Percentiles rank a stretch among this genome's conserved stretches.
Evolutionary conservation across 805 yeast species (phyloP).

Genomic region (Grigorovia yakushimaensis): DNA sequence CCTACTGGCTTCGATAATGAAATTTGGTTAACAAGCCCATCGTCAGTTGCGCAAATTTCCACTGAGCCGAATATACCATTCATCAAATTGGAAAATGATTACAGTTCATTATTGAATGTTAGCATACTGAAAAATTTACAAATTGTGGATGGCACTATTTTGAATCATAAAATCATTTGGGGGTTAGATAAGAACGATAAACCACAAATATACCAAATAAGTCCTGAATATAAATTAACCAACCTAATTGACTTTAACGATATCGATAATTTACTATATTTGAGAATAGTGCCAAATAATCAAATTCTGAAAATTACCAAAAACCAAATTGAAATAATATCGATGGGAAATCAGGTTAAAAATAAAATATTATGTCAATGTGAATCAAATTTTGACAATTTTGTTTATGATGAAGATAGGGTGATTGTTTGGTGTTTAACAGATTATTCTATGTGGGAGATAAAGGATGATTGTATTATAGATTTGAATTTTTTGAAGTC

Average conservation of each 20-base stretch:
- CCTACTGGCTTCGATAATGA: background rate
- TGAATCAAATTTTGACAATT: background rate
- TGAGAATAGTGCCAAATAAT: background rate
- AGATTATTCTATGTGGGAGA: background rate
- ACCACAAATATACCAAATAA: background rate
- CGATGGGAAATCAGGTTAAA: background rate
- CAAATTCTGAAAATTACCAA: background rate
- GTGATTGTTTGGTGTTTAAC: background rate
- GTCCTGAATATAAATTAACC: background rate
- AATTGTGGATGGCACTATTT: background rate
- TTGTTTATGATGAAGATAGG: background rate
- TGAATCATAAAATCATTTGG: background rate
- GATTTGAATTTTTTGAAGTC: background rate
- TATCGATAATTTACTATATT: background rate
- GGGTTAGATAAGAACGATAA: background rate
- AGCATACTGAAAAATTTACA: background rate
- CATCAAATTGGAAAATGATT: background rate
- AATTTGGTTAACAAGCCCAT: conserved; percentile 2
- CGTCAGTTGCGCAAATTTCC: conserved; percentile 2
- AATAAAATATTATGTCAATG: background rate
- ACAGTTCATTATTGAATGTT: background rate
- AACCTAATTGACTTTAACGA: background rate
- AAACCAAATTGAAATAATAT: background rate
- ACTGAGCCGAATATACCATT: background rate
- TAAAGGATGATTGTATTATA: background rate